Evolutionary conservation across 345 rosid genomes (phyloP).

Genomic region (Gossypium thurberi): DNA sequence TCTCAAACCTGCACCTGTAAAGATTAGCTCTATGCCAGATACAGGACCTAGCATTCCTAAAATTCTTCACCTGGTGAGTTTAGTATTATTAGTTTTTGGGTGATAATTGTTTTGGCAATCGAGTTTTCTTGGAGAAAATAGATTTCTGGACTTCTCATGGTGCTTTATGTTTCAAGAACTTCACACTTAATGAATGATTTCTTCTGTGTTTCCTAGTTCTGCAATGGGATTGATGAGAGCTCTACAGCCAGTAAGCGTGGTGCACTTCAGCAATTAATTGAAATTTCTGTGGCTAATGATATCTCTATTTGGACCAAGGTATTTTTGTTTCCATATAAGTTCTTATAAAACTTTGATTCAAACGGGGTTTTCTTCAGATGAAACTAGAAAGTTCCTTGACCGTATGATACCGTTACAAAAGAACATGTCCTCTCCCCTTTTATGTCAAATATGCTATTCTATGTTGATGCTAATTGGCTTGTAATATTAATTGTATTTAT

Average conservation of each 20-base stretch:
- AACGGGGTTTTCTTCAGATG: not conserved
- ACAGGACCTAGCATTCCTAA: conserved; percentile 93
- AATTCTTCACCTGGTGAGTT: conserved; percentile 87
- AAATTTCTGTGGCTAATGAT: conserved; percentile 68
- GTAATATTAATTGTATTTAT: conserved; percentile 13
- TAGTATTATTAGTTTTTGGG: not conserved
- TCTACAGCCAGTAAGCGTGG: conserved; percentile 51
- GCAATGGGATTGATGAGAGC: conserved; percentile 60
- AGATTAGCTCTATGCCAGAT: conserved; percentile 45
- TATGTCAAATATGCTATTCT: not conserved
- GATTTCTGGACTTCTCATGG: not conserved
- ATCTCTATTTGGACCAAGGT: conserved; percentile 79
- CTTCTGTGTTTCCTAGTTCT: conserved; percentile 39
- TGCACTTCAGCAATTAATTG: conserved; percentile 81
- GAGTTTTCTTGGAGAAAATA: not conserved
- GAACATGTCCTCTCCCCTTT: not conserved
- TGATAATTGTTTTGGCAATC: not conserved
- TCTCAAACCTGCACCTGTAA: conserved; percentile 44
- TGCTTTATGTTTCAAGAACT: not conserved
- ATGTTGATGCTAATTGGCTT: not conserved
- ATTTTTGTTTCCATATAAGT: conserved; percentile 5
- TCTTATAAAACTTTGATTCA: not conserved
- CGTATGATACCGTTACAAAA: not conserved
- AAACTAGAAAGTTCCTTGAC: not conserved
- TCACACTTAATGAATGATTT: not conserved